Evolutionary conservation across 2,329 filamentous ascomycete genomes (phyloP), one percentile per base, ranked within the genome.

Genomic region (Colletotrichum spaethianum): DNA sequence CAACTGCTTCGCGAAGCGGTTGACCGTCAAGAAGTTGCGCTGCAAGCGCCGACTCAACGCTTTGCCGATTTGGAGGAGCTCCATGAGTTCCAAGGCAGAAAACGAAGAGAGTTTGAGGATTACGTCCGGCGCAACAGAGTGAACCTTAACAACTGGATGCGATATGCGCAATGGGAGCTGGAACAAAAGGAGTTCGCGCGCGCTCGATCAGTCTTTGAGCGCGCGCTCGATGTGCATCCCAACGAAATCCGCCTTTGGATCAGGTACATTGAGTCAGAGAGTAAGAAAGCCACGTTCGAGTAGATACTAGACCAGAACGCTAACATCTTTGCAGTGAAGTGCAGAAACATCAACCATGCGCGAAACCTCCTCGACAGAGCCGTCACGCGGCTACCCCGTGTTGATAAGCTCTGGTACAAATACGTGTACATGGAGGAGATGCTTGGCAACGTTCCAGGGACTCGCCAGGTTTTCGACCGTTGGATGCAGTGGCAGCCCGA

Each of bases 381-480:
- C n/a, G 94, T 98, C 64, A 95, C 95, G 0, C 94, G 97, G 67
- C 86, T 98, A 48, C 96, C 96, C 6, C 88, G 96, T 69, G 90
- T 98, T 50, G 95, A 98, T 81, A 98, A 98, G 87, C 86, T 99
- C 42, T 99, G 96, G 96, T 99, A 98, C 86, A 98, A 98, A 82
- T 99, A 98, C 86, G 94, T 97, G 33, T 98, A 97, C 81, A 97
- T 98, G 93, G 96, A 98, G 85, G 96, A 99, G 88, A 98, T 96
- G 84, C 88, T 99, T 66, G 95, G 95, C 8, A 98, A 99, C 78
- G 92, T 99, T 60, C 91, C 95, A 3, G 96, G 96, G 44, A 97
- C 95, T 3, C 88, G 96, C 70, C 94, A 98, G 77, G 94, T 98
- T 0, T 99, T 98, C 80, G 96, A 99, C 84, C 89, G 96, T 56